Percentiles rank a stretch among this genome's conserved stretches.
Conservation (phyloP, 2,329 filamentous ascomycete species). For the Podosphaera xanthii region DNA sequence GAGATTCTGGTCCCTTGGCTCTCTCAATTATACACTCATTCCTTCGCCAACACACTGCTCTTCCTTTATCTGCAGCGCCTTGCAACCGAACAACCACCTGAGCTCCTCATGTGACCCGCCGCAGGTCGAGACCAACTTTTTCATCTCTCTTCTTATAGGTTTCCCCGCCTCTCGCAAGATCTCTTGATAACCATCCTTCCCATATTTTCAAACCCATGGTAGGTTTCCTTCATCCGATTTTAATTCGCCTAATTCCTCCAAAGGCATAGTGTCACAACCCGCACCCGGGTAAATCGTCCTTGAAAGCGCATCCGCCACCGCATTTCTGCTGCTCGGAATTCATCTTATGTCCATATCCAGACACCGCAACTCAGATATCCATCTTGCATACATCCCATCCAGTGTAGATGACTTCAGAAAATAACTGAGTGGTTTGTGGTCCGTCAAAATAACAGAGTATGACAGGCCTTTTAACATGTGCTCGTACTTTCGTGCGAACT, state of each 20-base stretch:
- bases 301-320: not conserved
- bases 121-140: too few relatives aligned
- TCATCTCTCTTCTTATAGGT: too few relatives aligned
- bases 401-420: not conserved
- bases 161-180: not conserved
- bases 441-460: not conserved
- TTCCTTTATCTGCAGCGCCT: too few relatives aligned
- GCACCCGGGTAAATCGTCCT: not conserved
- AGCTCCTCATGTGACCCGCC: too few relatives aligned
- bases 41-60: too few relatives aligned
- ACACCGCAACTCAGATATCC: not conserved
- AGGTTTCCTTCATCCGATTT: not conserved
- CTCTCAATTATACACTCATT: too few relatives aligned
- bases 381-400: not conserved
- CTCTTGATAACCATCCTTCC: not conserved
- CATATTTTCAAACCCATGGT: not conserved
- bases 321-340: not conserved
- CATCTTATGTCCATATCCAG: not conserved
- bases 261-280: not conserved
- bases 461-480: not conserved
- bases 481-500: slow-evolving; percentile 3
- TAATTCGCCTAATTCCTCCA: not conserved
- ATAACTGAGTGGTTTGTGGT: not conserved
- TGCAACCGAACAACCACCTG: too few relatives aligned
- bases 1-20: too few relatives aligned